phyloP scores from a whole-genome alignment of 495 filamentous ascomycete species.

The Staphylotrichum longicolle region DNA sequence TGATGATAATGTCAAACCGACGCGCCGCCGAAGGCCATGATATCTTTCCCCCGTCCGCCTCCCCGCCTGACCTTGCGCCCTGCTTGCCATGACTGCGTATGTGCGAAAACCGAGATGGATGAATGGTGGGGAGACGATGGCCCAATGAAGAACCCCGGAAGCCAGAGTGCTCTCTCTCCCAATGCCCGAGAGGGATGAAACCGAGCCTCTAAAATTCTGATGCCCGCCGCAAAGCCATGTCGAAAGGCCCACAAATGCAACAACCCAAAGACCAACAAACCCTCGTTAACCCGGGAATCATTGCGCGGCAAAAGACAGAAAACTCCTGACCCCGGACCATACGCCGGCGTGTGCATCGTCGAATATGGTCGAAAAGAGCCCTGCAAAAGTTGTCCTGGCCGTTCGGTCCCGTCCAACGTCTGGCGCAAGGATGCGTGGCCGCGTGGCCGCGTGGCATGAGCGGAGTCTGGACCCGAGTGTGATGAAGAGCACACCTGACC shows the following conservation, averaged over 20 bases:
- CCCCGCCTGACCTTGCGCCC: constrained; percentile 21
- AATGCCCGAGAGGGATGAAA: constrained; percentile 14
- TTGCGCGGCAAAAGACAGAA: constrained; percentile 19
- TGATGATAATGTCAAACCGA: constrained; percentile 24
- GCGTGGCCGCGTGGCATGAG: neutral
- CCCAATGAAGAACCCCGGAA: constrained; percentile 24
- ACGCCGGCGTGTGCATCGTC: constrained; percentile 24
- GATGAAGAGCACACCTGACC: neutral
- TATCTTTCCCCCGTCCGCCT: constrained; percentile 11
- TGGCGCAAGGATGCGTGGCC: neutral
- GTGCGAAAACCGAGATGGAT: constrained; percentile 27
- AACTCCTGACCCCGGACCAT: constrained; percentile 23
- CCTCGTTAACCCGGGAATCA: constrained; percentile 22
- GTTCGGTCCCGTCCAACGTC: neutral
- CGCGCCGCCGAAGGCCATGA: constrained; percentile 24
- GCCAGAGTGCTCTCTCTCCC: constrained; percentile 19
- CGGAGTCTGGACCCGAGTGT: neutral
- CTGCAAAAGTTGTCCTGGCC: constrained; percentile 18
- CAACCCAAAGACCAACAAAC: constrained; percentile 1
- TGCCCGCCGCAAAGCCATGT: constrained; percentile 13
- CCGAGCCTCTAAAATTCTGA: constrained; percentile 25
- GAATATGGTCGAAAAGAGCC: constrained; percentile 18
- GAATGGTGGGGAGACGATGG: constrained; percentile 27
- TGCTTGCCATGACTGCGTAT: constrained; percentile 28
- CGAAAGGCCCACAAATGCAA: constrained; percentile 19